These are phyloP conservation scores for Penicillium sp. DNA, from an alignment of 2,329 filamentous ascomycete genomes.

Conservation along the genomic window DNA sequence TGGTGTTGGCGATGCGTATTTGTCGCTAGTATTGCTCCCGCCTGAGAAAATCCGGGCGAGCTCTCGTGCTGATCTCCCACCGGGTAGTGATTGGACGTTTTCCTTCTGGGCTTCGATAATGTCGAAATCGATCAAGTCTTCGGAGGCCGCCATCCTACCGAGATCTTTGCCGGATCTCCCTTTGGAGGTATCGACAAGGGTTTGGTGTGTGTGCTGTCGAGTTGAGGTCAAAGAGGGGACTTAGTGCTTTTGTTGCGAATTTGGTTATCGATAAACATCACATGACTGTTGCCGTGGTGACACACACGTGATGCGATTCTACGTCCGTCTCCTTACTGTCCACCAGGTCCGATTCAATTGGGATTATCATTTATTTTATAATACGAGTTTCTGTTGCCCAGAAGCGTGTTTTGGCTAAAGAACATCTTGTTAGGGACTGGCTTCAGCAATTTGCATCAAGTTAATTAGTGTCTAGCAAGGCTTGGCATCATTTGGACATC, in stretches of 20 bases:
- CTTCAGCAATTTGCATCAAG: background rate
- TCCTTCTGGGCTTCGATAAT: slow-evolving; percentile 96
- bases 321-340: background rate
- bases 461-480: background rate
- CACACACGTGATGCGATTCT: background rate
- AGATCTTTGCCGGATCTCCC: slow-evolving; percentile 46
- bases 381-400: background rate
- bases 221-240: slow-evolving; percentile 6
- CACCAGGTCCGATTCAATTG: background rate
- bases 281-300: slow-evolving; percentile 33
- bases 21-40: slow-evolving; percentile 45
- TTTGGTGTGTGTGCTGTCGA: background rate
- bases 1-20: slow-evolving; percentile 63
- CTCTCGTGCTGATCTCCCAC: slow-evolving; percentile 83
- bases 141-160: slow-evolving; percentile 44
- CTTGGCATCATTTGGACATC: background rate
- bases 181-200: slow-evolving; percentile 1
- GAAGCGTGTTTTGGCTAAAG: background rate
- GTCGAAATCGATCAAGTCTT: slow-evolving; percentile 66
- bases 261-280: slow-evolving; percentile 41
- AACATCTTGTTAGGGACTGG: background rate
- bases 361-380: background rate
- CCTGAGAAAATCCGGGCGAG: slow-evolving; percentile 71
- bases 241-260: slow-evolving; percentile 10
- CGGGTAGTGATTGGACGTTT: slow-evolving; percentile 91